Conservation (phyloP, 441 rosid genomes). For the Corymbia calophylla region DNA sequence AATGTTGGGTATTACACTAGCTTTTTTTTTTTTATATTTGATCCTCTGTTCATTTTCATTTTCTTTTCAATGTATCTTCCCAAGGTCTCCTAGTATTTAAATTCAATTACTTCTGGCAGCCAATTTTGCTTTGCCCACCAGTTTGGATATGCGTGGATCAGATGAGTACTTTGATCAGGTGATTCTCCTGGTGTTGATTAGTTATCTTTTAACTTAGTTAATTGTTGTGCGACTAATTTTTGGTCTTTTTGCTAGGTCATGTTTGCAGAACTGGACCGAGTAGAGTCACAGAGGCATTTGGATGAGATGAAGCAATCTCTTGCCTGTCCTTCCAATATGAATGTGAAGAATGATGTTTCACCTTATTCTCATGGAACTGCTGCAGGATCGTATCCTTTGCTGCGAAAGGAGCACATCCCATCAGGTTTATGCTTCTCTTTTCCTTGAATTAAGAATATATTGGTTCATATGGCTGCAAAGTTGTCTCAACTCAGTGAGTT, state of each 20-base stretch:
- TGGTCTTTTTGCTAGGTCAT: conserved; percentile 10
- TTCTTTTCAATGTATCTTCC: background rate
- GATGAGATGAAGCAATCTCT: conserved; percentile 17
- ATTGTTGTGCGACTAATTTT: background rate
- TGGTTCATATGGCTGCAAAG: background rate
- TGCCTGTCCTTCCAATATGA: background rate
- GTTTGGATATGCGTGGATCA: conserved; percentile 17
- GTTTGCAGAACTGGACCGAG: conserved; percentile 15
- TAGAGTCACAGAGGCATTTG: conserved; percentile 13
- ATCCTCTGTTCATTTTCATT: background rate
- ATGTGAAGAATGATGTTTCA: background rate
- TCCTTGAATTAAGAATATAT: background rate
- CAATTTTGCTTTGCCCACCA: conserved; percentile 17
- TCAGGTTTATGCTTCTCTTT: background rate
- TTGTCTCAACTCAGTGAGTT: background rate
- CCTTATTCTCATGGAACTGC: conserved; percentile 8
- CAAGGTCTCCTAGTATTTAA: background rate
- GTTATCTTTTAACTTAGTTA: background rate
- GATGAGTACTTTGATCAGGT: conserved; percentile 25
- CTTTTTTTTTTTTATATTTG: background rate
- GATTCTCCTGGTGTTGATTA: background rate
- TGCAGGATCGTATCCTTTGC: background rate
- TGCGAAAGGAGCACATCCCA: background rate
- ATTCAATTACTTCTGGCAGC: conserved; percentile 3
- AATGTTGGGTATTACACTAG: conserved; percentile 15